Evolutionary conservation across 2,329 filamentous ascomycete genomes (phyloP).

Genomic region (Fusarium newnesense): DNA sequence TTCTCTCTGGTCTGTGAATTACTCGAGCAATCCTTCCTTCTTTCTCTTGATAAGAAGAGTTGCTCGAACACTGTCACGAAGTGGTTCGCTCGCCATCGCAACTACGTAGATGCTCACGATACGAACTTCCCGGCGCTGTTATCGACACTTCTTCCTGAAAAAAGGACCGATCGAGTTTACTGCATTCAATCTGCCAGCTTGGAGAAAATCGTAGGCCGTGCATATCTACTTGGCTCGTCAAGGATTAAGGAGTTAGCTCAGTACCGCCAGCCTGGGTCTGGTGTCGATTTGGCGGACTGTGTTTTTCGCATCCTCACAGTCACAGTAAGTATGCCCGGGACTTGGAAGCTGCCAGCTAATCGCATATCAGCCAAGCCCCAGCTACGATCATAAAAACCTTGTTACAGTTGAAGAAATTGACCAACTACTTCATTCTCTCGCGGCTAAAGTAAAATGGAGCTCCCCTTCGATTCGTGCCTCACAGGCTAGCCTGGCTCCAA

Average conservation of each 20-base stretch:
- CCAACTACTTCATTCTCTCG: slow-evolving; percentile 69
- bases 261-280: slow-evolving; percentile 67
- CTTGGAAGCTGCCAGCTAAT: neutral
- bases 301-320: slow-evolving; percentile 71
- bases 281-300: slow-evolving; percentile 76
- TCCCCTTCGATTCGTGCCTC: slow-evolving; percentile 66
- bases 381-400: slow-evolving; percentile 43
- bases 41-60: slow-evolving; percentile 48
- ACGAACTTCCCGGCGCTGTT: slow-evolving; percentile 73
- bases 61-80: slow-evolving; percentile 56
- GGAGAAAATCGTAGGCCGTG: slow-evolving; percentile 73
- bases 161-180: slow-evolving; percentile 81
- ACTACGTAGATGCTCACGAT: slow-evolving; percentile 64
- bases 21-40: slow-evolving; percentile 72
- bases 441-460: slow-evolving; percentile 76
- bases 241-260: slow-evolving; percentile 69
- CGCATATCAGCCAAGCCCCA: slow-evolving; percentile 57
- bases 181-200: slow-evolving; percentile 71
- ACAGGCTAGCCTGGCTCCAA: slow-evolving; percentile 34
- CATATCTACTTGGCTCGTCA: slow-evolving; percentile 71
- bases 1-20: slow-evolving; percentile 81
- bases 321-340: slow-evolving; percentile 58
- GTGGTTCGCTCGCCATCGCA: slow-evolving; percentile 77
- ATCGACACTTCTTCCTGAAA: slow-evolving; percentile 80
- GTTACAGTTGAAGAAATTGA: slow-evolving; percentile 82